Conservation (phyloP, 2,329 filamentous ascomycete genomes). For the Didymella sp. region DNA sequence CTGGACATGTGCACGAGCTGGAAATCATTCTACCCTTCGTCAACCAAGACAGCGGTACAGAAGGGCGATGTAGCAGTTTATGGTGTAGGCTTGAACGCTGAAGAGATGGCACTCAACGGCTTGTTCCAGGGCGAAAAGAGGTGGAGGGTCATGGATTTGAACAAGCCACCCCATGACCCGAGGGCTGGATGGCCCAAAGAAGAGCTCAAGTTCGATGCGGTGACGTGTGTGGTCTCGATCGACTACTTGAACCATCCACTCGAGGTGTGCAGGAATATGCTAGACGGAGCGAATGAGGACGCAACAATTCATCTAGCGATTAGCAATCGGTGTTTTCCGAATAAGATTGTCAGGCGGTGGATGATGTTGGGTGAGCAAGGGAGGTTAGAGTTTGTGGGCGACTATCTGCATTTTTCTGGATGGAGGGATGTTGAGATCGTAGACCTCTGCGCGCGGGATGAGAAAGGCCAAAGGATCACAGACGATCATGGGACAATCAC, state of each 20-base stretch:
- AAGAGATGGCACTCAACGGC: slow-evolving; percentile 55
- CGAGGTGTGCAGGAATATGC: slow-evolving; percentile 54
- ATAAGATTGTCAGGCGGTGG: slow-evolving; percentile 60
- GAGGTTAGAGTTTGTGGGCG: slow-evolving; percentile 58
- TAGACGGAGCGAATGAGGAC: slow-evolving; percentile 50
- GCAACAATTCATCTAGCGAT: slow-evolving; percentile 60
- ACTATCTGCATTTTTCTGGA: slow-evolving; percentile 60
- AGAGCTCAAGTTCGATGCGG: slow-evolving; percentile 49
- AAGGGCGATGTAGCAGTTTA: slow-evolving; percentile 50
- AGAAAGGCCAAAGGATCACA: slow-evolving; percentile 27
- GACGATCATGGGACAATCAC: slow-evolving; percentile 32
- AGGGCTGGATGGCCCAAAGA: slow-evolving; percentile 18
- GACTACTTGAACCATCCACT: slow-evolving; percentile 60
- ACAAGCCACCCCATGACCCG: slow-evolving; percentile 47
- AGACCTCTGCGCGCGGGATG: slow-evolving; percentile 55
- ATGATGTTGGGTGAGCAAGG: slow-evolving; percentile 54
- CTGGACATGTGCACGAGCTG: slow-evolving; percentile 61
- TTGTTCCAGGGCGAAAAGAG: slow-evolving; percentile 34
- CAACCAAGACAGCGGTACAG: slow-evolving; percentile 40
- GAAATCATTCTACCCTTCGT: slow-evolving; percentile 56
- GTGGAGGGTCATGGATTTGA: slow-evolving; percentile 54
- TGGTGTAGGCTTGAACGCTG: slow-evolving; percentile 58
- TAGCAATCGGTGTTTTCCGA: slow-evolving; percentile 62
- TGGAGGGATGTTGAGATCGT: slow-evolving; percentile 63
- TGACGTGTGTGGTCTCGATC: slow-evolving; percentile 60